phyloP scores from a whole-genome alignment of 176 grass and related monocot species.

The Tuctoria greenei region DNA sequence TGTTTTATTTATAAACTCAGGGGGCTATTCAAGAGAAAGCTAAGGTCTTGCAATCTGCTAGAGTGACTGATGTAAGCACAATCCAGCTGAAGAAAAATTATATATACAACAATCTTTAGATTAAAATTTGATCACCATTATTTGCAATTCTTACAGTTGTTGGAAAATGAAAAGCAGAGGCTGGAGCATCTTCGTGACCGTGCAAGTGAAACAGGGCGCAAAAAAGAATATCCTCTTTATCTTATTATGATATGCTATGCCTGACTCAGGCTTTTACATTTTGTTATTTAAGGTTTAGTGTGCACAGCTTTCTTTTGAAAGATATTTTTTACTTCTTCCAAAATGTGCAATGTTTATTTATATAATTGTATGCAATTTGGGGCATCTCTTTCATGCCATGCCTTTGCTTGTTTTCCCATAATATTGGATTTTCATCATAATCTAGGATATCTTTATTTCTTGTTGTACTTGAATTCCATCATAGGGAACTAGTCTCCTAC shows the following conservation, averaged over 20 bases:
- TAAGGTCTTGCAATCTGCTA: constrained; percentile 71
- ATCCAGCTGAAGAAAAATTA: constrained; percentile 26
- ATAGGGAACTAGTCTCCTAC: background rate
- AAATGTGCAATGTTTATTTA: background rate
- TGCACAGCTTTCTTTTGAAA: background rate
- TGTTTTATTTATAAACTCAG: constrained; percentile 47
- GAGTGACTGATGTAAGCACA: constrained; percentile 78
- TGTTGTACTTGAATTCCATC: background rate
- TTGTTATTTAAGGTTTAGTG: background rate
- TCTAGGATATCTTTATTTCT: constrained; percentile 15
- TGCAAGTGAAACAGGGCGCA: constrained; percentile 95
- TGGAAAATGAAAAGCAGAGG: constrained; percentile 85
- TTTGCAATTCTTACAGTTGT: constrained; percentile 52
- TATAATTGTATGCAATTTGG: constrained; percentile 3
- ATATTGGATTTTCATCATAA: constrained; percentile 8
- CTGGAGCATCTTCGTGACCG: constrained; percentile 92
- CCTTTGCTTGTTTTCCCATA: background rate
- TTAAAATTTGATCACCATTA: constrained; percentile 28
- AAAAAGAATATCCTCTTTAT: constrained; percentile 95
- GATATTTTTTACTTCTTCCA: constrained; percentile 23
- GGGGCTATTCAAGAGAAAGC: constrained; percentile 78
- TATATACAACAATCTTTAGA: constrained; percentile 6
- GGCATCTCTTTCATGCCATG: background rate
- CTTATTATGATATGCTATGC: constrained; percentile 32
- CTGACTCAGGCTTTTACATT: constrained; percentile 11